These are phyloP conservation scores for Aspergillus tubingensis DNA, from an alignment of 2,329 filamentous ascomycete genomes.

Conservation along the genomic window DNA sequence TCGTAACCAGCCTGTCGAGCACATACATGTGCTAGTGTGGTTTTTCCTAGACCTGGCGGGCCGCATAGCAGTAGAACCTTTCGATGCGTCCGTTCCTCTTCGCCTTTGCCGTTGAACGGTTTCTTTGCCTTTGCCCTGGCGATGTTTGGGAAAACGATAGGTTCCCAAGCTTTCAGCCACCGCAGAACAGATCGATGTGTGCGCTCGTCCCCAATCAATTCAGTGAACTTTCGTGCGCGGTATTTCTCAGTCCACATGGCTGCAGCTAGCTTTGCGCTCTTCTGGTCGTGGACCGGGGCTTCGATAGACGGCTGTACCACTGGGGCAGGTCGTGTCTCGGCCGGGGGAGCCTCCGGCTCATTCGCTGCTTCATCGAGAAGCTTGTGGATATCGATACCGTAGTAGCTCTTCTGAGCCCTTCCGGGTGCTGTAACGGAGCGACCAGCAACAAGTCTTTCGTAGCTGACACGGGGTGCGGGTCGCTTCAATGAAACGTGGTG, in stretches of 20 bases:
- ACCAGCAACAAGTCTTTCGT: conserved; percentile 56
- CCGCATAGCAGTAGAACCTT: conserved; percentile 91
- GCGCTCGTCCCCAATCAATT: conserved; percentile 89
- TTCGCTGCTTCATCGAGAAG: conserved; percentile 71
- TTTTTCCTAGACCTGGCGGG: conserved; percentile 92
- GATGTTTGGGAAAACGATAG: conserved; percentile 82
- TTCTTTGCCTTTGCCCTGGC: conserved; percentile 60
- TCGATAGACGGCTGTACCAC: conserved; percentile 39
- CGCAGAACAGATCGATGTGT: conserved; percentile 87
- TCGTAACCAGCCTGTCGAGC: conserved; percentile 95
- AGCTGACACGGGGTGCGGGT: conserved; percentile 43
- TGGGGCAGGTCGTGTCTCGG: conserved; percentile 19
- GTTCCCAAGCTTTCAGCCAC: conserved; percentile 95
- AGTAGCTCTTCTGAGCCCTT: conserved; percentile 68
- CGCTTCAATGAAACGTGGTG: conserved; percentile 47
- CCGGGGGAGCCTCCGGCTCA: conserved; percentile 51
- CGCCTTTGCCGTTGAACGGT: conserved; percentile 41
- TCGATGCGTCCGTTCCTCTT: conserved; percentile 74
- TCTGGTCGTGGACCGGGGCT: conserved; percentile 21
- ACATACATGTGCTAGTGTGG: conserved; percentile 92
- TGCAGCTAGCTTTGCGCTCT: conserved; percentile 34
- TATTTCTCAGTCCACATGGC: conserved; percentile 96
- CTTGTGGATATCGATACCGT: conserved; percentile 87
- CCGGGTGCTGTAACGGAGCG: conserved; percentile 54
- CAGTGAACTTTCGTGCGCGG: conserved; percentile 84